A percentile compares a stretch with the other conserved stretches of the same genome.
phyloP scores from a whole-genome alignment of 2,329 filamentous ascomycete genomes.

The Calonectria ilicicola region DNA sequence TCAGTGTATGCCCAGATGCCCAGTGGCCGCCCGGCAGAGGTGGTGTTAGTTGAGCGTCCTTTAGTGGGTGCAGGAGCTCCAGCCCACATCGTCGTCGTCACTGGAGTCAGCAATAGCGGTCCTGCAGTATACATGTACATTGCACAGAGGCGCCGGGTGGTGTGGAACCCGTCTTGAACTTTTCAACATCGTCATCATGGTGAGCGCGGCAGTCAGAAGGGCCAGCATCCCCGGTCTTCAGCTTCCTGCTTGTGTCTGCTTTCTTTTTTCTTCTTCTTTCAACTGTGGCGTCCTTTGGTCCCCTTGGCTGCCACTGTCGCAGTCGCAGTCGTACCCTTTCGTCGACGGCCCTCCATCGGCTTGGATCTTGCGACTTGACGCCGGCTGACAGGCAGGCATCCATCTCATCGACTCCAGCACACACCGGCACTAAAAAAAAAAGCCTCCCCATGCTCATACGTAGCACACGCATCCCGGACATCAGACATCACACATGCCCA shows the following conservation, averaged over 20 bases:
- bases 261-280: neutral
- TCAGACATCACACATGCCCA: slow-evolving; percentile 19
- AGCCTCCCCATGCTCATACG: neutral
- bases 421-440: neutral
- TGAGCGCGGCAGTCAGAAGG: neutral
- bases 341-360: neutral
- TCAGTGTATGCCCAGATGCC: neutral
- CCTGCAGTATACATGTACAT: neutral
- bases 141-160: neutral
- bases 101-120: slow-evolving; percentile 14
- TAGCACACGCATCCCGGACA: slow-evolving; percentile 12
- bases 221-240: neutral
- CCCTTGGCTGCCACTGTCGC: neutral
- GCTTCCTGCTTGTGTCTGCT: neutral
- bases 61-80: slow-evolving; percentile 14
- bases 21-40: neutral
- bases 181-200: slow-evolving; percentile 11
- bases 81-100: slow-evolving; percentile 15
- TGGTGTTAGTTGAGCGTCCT: slow-evolving; percentile 8
- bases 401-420: slow-evolving; percentile 2
- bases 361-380: slow-evolving; percentile 8
- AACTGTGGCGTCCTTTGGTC: neutral
- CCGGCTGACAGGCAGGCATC: slow-evolving; percentile 12
- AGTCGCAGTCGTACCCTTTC: neutral
- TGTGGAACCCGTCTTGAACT: slow-evolving; percentile 4